A percentile compares a stretch with the other conserved stretches of the same genome.
Conservation (phyloP, 2,329 filamentous ascomycete species). For the Setomelanomma holmii region DNA sequence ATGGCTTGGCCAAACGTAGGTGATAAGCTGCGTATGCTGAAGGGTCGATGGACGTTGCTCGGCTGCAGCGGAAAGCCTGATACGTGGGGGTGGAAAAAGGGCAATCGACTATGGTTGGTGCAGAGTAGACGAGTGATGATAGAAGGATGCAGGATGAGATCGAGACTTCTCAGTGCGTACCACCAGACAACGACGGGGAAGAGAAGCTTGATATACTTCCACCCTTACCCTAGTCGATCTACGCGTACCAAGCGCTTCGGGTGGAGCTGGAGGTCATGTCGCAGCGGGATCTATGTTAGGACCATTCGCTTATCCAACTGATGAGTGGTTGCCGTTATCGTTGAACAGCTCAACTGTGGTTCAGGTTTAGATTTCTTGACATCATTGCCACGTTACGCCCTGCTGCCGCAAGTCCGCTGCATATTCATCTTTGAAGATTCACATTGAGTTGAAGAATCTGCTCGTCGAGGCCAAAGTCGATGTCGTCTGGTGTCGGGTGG, state of each 20-base stretch:
- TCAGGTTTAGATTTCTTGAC: neutral
- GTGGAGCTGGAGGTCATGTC: slow-evolving; percentile 35
- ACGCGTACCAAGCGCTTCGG: slow-evolving; percentile 24
- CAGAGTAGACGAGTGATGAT: slow-evolving; percentile 21
- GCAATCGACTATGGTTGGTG: slow-evolving; percentile 28
- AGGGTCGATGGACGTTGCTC: slow-evolving; percentile 24
- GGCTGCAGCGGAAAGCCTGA: slow-evolving; percentile 35
- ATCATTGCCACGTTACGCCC: neutral
- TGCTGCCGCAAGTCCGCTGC: no score
- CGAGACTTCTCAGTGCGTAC: slow-evolving; percentile 1
- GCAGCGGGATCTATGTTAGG: slow-evolving; percentile 33
- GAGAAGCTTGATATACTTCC: slow-evolving; percentile 45
- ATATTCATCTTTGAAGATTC: no score
- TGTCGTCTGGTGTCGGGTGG: slow-evolving; percentile 11
- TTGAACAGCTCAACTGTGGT: neutral
- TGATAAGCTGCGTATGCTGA: slow-evolving; percentile 26
- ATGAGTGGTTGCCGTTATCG: slow-evolving; percentile 11
- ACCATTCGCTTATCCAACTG: slow-evolving; percentile 20
- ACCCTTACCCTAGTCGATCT: slow-evolving; percentile 30
- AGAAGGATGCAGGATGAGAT: slow-evolving; percentile 8
- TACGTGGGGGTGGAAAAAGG: slow-evolving; percentile 37
- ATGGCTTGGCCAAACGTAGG: slow-evolving; percentile 36
- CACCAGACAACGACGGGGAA: slow-evolving; percentile 19
- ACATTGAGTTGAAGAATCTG: no score
- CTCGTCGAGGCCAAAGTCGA: slow-evolving; percentile 13